Evolutionary conservation across 805 yeast species (phyloP).

Genomic region (Ogataea polymorpha): DNA sequence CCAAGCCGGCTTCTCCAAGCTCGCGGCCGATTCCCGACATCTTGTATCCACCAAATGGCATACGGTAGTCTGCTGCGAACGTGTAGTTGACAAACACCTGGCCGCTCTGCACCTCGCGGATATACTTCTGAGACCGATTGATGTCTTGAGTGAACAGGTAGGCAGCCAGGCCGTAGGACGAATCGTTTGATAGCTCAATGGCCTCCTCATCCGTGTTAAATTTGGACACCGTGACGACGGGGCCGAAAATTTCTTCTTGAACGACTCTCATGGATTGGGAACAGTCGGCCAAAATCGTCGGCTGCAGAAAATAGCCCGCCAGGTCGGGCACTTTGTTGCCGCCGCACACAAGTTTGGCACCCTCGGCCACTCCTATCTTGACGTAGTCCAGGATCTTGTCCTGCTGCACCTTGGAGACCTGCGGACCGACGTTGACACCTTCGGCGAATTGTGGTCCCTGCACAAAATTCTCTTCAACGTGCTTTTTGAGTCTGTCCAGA

Average conservation of each 20-base stretch:
- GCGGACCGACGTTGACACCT: conserved; percentile 85
- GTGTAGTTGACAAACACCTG: conserved; percentile 90
- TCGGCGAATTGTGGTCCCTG: conserved; percentile 81
- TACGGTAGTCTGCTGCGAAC: conserved; percentile 80
- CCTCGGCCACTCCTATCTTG: conserved; percentile 75
- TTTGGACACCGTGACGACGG: conserved; percentile 81
- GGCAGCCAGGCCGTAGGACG: conserved; percentile 85
- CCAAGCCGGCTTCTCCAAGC: conserved; percentile 84
- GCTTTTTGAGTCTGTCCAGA: conserved; percentile 52
- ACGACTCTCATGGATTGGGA: conserved; percentile 65
- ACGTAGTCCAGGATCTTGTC: conserved; percentile 75
- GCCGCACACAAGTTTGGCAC: conserved; percentile 73
- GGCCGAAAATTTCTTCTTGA: conserved; percentile 84
- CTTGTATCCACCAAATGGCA: conserved; percentile 93
- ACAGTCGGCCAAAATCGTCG: conserved; percentile 74
- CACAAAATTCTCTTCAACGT: conserved; percentile 53
- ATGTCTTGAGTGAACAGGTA: conserved; percentile 81
- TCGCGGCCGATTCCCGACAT: conserved; percentile 93
- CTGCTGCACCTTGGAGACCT: conserved; percentile 77
- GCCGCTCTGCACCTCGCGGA: conserved; percentile 78
- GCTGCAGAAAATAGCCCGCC: conserved; percentile 66
- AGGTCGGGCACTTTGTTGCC: conserved; percentile 40
- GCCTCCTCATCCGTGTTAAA: conserved; percentile 83
- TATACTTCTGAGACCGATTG: conserved; percentile 70
- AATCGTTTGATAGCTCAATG: conserved; percentile 71